Evolutionary conservation across 495 filamentous ascomycete genomes (phyloP), one percentile per base, ranked within the genome.

Genomic region (Talaromyces nanjingensis): DNA sequence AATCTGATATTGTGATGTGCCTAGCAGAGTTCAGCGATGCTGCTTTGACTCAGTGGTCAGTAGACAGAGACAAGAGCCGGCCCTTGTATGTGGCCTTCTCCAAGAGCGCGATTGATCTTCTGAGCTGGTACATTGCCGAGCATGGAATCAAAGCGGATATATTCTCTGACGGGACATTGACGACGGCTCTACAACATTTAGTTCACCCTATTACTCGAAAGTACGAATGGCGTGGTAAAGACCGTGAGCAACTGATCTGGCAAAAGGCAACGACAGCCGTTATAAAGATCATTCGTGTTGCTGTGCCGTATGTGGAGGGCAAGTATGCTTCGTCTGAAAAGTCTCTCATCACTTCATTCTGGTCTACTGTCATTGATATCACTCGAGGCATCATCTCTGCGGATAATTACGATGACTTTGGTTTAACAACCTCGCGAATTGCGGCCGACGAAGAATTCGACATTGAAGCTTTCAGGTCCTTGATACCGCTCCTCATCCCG

Each of bases 41-140:
- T 18, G 85, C 84, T 0, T 70, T 98, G 14, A 84, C 91, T 3
- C 77, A 73, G 63, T 77, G 75, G 77, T 71, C 68, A 7, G 64
- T 69, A 1, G 68, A 69, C 24, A 67, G 62, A 56, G 73, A 78
- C 63, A 68, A 74, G 18, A 70, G 76, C 60, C 83, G 79, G 65
- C 87, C 89, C 2, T 92, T 90, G 1, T 97, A 90, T 70, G 85
- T 98, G 57, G 92, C 94, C 18, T 84, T 98, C 69, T 92, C 92
- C 0, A 91, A 88, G 70, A 81, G 85, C 22, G 81, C 87, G 54
- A 94, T 96, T 77, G 78, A 81, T 16, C 79, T 92, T 37, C 72
- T 93, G 0, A 80, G 87, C 67, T 79, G 76, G 58, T 81, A 93
- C 29, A 76, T 92, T 20, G 69, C 85, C 20, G 76, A 82, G 18